Evolutionary conservation across 768 basidiomycete genomes (phyloP), one percentile per base, ranked within the genome.

Genomic region (Boletellus sp.): DNA sequence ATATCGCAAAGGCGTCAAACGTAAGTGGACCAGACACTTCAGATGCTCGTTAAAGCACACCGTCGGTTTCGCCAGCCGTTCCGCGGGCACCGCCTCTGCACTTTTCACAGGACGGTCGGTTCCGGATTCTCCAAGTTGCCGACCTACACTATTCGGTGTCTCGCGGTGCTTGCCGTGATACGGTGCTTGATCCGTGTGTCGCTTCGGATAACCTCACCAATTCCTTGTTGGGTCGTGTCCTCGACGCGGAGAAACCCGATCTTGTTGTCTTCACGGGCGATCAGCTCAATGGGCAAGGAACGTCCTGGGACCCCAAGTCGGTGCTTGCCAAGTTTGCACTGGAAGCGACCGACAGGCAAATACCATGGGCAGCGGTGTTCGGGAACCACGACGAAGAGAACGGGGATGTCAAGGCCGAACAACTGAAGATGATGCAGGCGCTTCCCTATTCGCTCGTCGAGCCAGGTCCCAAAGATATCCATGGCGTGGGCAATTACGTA

Each of bases 321-420:
- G 87, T 95, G 4, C 71, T 97, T 7, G 86, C 94, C 13, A 97
- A 97, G 69, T 94, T 94, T 60, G 83, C 91, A 0, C 74, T 73
- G 26, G 81, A 83, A 0, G 90, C 89, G 6, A 86, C 85, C 13
- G 80, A 84, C 12, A 78, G 84, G 41, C 69, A 77, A 19, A 86
- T 95, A 33, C 89, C 94, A 0, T 99, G 94, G 94, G 82, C 91
- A 4, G 87, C 84, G 0, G 78, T 97, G 3, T 94, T 97, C 66
- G 95, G 95, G 1, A 97, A 99, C 62, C 95, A 99, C 66, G 95
- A 97, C 57, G 79, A 82, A 38, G 87, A 94, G 52, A 76, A 81
- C 43, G 87, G 85, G 13, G 57, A 75, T 57, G 51, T 70, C 24
- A 82, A 84, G 54, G 79, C 76, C 26, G 77, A 81, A 16, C 90